These are phyloP conservation scores for Pezicula neosporulosa DNA, from an alignment of 2,329 filamentous ascomycete species.

Conservation along the genomic window DNA sequence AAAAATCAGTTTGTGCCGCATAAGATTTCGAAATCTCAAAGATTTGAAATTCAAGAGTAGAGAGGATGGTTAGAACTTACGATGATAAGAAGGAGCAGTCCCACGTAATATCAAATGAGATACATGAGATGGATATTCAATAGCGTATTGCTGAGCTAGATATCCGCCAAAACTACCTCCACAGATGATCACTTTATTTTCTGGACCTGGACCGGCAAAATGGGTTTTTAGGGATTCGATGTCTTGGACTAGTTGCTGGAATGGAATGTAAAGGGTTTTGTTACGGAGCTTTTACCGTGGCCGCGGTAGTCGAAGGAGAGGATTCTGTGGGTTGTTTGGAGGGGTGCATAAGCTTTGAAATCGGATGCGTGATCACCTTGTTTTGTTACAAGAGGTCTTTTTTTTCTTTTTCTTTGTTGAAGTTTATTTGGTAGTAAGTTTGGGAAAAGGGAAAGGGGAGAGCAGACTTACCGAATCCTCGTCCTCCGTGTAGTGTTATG, in stretches of 20 bases:
- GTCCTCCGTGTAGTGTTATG: conserved; percentile 34
- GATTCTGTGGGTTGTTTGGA: conserved; percentile 25
- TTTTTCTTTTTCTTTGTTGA: background rate
- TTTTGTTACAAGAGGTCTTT: background rate
- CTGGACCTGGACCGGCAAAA: no score
- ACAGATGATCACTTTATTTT: conserved; percentile 8
- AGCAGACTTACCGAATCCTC: conserved; percentile 28
- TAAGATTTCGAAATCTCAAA: background rate
- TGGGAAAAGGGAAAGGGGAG: background rate
- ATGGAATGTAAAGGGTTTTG: conserved; percentile 31
- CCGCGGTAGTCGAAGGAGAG: conserved; percentile 35
- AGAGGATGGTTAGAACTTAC: no score
- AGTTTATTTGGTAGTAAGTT: no score
- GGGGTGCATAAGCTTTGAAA: conserved; percentile 28
- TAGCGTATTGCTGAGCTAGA: conserved; percentile 35
- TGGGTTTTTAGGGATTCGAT: conserved; percentile 20
- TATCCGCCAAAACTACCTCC: conserved; percentile 38
- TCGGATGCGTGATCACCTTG: conserved; percentile 32
- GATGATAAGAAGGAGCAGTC: conserved; percentile 34
- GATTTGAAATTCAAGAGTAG: no score
- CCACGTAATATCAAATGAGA: conserved; percentile 33
- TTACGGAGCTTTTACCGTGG: conserved; percentile 32
- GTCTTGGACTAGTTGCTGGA: conserved; percentile 34
- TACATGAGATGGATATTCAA: conserved; percentile 30
- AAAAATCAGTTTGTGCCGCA: no score